Percentiles rank a stretch among this genome's conserved stretches.
phyloP scores from a whole-genome alignment of 1,139 yeast genomes.

The Wickerhamomyces sp. region DNA sequence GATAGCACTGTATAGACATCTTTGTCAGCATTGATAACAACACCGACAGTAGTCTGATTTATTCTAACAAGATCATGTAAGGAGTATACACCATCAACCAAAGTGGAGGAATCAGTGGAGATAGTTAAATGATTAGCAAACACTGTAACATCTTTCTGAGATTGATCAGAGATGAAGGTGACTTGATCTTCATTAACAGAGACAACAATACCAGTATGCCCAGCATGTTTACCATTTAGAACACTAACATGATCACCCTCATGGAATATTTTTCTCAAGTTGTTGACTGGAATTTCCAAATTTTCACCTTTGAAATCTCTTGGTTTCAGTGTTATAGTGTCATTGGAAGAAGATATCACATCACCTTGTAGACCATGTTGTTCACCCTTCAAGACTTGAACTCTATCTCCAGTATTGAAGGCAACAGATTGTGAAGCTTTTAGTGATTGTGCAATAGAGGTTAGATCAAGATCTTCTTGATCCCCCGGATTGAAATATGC shows the following conservation, averaged over 20 bases:
- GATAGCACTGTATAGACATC: slow-evolving; percentile 78
- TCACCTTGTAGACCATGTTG: slow-evolving; percentile 86
- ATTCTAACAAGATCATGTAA: slow-evolving; percentile 87
- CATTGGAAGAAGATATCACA: slow-evolving; percentile 53
- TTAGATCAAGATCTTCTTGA: slow-evolving; percentile 71
- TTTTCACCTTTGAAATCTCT: slow-evolving; percentile 41
- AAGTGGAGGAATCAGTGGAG: slow-evolving; percentile 66
- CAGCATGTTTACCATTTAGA: slow-evolving; percentile 84
- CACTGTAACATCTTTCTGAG: slow-evolving; percentile 82
- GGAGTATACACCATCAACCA: slow-evolving; percentile 69
- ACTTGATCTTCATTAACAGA: slow-evolving; percentile 79
- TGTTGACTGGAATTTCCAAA: slow-evolving; percentile 71
- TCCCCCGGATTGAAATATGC: slow-evolving; percentile 73
- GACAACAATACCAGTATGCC: slow-evolving; percentile 93
- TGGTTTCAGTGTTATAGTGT: slow-evolving; percentile 37
- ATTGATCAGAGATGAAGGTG: slow-evolving; percentile 83
- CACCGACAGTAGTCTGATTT: slow-evolving; percentile 83
- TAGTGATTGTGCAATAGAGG: slow-evolving; percentile 78
- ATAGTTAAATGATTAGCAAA: slow-evolving; percentile 84
- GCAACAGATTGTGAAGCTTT: slow-evolving; percentile 55
- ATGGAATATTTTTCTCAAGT: slow-evolving; percentile 77
- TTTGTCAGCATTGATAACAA: slow-evolving; percentile 84
- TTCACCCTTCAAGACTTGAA: slow-evolving; percentile 88
- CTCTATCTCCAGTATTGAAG: slow-evolving; percentile 93
- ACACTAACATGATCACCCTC: slow-evolving; percentile 97